Evolutionary conservation across 2,329 filamentous ascomycete genomes (phyloP).

Genomic region (Thielaviopsis populi): DNA sequence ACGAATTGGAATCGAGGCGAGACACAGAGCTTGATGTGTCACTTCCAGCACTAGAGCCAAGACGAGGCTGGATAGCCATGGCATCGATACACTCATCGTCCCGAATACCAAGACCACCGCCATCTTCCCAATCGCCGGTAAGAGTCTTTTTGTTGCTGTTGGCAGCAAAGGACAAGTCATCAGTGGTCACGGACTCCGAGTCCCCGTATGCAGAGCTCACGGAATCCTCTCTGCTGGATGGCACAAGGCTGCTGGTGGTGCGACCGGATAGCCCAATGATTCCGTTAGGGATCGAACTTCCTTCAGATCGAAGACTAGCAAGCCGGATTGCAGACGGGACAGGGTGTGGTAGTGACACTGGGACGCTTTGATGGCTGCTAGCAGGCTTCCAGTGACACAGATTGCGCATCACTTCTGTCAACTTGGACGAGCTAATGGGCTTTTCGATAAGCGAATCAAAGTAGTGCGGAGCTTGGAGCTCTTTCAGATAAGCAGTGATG

Average conservation of each 20-base stretch:
- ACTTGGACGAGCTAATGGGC: slow-evolving; percentile 80
- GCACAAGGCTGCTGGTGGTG: slow-evolving; percentile 60
- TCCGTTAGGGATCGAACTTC: slow-evolving; percentile 72
- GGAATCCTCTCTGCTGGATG: slow-evolving; percentile 74
- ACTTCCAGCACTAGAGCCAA: slow-evolving; percentile 6
- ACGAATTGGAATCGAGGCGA: not conserved
- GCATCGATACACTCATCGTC: slow-evolving; percentile 36
- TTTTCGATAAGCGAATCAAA: slow-evolving; percentile 95
- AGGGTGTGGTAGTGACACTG: slow-evolving; percentile 38
- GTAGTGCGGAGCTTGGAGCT: slow-evolving; percentile 84
- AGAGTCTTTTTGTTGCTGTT: slow-evolving; percentile 48
- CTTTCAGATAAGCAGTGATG: slow-evolving; percentile 95
- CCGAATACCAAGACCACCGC: slow-evolving; percentile 38
- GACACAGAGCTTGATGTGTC: slow-evolving; percentile 9
- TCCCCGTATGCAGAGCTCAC: slow-evolving; percentile 84
- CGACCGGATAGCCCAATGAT: slow-evolving; percentile 42
- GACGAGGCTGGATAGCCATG: slow-evolving; percentile 21
- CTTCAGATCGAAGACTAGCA: slow-evolving; percentile 48
- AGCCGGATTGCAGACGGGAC: slow-evolving; percentile 51
- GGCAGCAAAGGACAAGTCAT: slow-evolving; percentile 57
- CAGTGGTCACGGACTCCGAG: slow-evolving; percentile 59
- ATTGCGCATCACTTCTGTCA: slow-evolving; percentile 73
- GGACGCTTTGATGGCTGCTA: slow-evolving; percentile 27
- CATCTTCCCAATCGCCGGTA: slow-evolving; percentile 64
- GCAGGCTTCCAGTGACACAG: slow-evolving; percentile 91